These are phyloP conservation scores for Lathyrus oleraceus DNA, from an alignment of 306 rosid genomes.

Conservation along the genomic window DNA sequence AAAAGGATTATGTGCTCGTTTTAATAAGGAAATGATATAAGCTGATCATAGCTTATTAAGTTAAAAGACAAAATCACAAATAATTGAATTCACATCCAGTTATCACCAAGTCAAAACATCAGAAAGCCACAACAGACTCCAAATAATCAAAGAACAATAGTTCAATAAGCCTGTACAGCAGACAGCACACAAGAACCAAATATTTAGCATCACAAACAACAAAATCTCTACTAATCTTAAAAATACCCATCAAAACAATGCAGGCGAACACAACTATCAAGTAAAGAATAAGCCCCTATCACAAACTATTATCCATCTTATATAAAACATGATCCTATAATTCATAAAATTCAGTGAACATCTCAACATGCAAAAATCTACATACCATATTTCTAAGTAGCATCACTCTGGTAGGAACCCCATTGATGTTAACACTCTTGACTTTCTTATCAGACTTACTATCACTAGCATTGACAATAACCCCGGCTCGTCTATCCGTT, in stretches of 20 bases:
- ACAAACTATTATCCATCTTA: not conserved
- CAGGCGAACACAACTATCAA: not conserved
- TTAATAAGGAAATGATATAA: not conserved
- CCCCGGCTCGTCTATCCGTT: slow-evolving; percentile 92
- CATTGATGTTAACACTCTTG: slow-evolving; percentile 74
- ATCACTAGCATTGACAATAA: slow-evolving; percentile 92
- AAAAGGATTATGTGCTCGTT: not conserved
- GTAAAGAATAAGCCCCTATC: not conserved
- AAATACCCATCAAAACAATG: not conserved
- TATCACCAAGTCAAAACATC: not conserved
- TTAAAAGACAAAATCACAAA: not conserved
- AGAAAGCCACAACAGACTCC: not conserved
- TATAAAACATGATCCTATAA: not conserved
- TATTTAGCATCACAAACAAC: slow-evolving; percentile 9
- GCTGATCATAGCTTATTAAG: not conserved
- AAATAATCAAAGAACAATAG: slow-evolving; percentile 4
- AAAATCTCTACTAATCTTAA: not conserved
- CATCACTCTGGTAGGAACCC: slow-evolving; percentile 81
- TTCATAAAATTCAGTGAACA: slow-evolving; percentile 12
- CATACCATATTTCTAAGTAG: slow-evolving; percentile 95
- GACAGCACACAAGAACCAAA: not conserved
- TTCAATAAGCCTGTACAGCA: not conserved
- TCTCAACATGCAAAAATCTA: slow-evolving; percentile 1
- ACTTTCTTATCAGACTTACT: slow-evolving; percentile 69
- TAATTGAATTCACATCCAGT: not conserved